Conservation (phyloP, 495 filamentous ascomycete species). For the Trichoderma reesei region DNA sequence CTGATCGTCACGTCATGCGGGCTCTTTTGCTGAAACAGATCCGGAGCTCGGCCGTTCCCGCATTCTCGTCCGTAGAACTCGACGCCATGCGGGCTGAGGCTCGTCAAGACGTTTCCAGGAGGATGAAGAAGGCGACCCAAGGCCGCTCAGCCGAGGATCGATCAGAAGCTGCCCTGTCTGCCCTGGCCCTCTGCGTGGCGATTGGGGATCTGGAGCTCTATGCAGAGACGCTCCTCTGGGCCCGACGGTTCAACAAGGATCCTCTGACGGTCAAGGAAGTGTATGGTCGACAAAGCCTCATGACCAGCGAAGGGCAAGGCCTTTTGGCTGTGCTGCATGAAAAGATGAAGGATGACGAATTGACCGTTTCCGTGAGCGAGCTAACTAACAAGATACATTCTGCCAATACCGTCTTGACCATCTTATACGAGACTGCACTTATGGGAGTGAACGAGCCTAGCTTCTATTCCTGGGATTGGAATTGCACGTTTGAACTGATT, state of each 20-base stretch:
- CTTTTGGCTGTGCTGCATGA: not conserved
- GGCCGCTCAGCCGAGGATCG: not conserved
- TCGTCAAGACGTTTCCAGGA: not conserved
- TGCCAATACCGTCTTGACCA: not conserved
- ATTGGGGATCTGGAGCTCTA: not conserved
- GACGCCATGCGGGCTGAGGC: not conserved
- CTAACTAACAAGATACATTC: not conserved
- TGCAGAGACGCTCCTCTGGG: not conserved
- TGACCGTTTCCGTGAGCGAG: not conserved
- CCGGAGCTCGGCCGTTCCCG: not conserved
- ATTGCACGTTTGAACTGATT: not conserved
- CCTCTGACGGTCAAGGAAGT: not conserved
- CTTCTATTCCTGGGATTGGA: not conserved
- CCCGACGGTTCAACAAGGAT: not conserved
- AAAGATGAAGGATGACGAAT: too few species aligned
- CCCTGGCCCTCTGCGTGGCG: not conserved
- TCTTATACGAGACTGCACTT: not conserved
- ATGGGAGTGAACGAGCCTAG: not conserved
- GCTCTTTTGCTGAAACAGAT: not conserved
- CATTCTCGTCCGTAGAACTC: not conserved
- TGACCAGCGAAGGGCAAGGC: not conserved
- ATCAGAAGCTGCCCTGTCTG: not conserved
- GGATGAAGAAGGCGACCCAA: not conserved
- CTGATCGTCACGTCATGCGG: not conserved
- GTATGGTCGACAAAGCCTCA: not conserved